Evolutionary conservation across 805 yeast species (phyloP), one percentile per base, ranked within the genome.

Genomic region (Barnettozyma californica): DNA sequence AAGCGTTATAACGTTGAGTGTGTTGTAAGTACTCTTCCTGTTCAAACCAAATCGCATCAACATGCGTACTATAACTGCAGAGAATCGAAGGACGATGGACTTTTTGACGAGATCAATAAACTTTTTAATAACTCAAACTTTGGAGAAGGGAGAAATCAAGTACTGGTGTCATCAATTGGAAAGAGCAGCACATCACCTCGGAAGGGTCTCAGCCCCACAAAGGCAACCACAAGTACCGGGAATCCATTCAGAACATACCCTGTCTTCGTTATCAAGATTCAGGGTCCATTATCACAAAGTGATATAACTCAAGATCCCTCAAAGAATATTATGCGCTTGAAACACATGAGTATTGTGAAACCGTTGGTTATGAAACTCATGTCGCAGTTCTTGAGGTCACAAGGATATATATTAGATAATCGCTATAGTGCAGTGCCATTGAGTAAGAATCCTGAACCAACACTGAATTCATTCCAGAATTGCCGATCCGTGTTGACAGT

Each of bases 21-120:
- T 3, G 52, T 73, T 0, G 62, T 81, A 10, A 76, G 79, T 0
- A 57, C 54, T 4, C 34, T 46, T 0, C 67, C 76, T 1, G 51
- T 63, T 1, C 67, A 67, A 46, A 58, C 72, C 0, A 70, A 64
- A 39, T 50, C 55, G 1, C 66, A 68, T 48, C 86, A 80, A 53
- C 72, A 68, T 44, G 54, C 79, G 1, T 75, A 68, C 45, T 53
- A 77, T 20, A 78, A 81, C 58, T 69, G 69, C 3, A 63, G 75
- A 21, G 8, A 40, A 46, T 48, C 55, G 13, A 44, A 38, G 23
- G 46, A 48, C 40, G 44, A 34, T 3, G 48, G 46, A 5, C 19
- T 69, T 9, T 25, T 40, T 2, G 54, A 50, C 18, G 43, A 23
- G 0, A 52, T 71, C 11, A 66, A 66, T 44, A 54, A 51, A 31